Evolutionary conservation across 331 rosid species (phyloP).

Genomic region (Stylosanthes scabra): DNA sequence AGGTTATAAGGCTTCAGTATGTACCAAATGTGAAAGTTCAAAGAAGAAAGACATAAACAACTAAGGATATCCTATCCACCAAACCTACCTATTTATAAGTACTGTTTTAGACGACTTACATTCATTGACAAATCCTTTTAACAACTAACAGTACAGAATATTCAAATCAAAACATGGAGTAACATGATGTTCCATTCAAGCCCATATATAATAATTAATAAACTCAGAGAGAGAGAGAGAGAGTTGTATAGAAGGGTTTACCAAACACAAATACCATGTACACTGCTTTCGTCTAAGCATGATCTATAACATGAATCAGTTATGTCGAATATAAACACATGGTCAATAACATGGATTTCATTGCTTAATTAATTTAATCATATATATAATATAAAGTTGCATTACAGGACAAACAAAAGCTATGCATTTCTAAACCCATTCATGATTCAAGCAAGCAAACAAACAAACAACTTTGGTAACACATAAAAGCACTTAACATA

Average conservation of each 20-base stretch:
- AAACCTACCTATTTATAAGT: conserved; percentile 18
- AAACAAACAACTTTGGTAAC: neutral
- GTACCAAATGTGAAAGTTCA: conserved; percentile 7
- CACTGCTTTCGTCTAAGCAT: conserved; percentile 1
- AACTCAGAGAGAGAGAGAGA: neutral
- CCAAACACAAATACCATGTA: neutral
- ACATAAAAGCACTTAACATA: conserved; percentile 15
- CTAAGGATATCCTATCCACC: neutral
- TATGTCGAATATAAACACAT: no score
- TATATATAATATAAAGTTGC: neutral
- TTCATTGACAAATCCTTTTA: conserved; percentile 5
- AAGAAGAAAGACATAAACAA: conserved; percentile 31
- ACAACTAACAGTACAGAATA: conserved; percentile 23
- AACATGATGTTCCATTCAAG: conserved; percentile 2
- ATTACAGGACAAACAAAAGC: neutral
- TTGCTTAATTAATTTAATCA: conserved; percentile 17
- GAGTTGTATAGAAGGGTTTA: neutral
- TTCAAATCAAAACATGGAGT: conserved; percentile 25
- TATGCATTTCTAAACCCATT: neutral
- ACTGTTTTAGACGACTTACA: conserved; percentile 15
- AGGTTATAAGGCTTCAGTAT: conserved; percentile 29
- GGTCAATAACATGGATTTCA: conserved; percentile 10
- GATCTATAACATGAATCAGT: conserved; percentile 4
- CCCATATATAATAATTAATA: conserved; percentile 16
- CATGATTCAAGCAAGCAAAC: conserved; percentile 8